phyloP scores from a whole-genome alignment of 805 yeast species.

The Lipomyces sp. region DNA sequence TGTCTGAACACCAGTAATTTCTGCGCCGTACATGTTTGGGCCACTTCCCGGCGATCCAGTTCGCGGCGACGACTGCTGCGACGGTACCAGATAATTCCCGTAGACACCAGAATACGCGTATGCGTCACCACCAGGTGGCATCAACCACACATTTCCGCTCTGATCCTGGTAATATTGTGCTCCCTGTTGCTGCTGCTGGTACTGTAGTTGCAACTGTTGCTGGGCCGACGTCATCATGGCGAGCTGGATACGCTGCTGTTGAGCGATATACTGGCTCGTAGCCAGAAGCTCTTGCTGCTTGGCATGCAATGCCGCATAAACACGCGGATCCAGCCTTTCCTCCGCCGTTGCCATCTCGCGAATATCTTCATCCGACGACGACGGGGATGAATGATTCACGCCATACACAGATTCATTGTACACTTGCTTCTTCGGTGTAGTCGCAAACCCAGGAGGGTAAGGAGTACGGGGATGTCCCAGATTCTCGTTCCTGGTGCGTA shows the following conservation, averaged over 20 bases:
- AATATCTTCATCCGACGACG: slow-evolving; percentile 9
- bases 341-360: slow-evolving; percentile 5
- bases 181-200: slow-evolving; percentile 3
- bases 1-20: not conserved
- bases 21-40: not conserved
- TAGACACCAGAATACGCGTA: slow-evolving; percentile 3
- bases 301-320: slow-evolving; percentile 45
- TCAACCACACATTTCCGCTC: slow-evolving; percentile 28
- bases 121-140: slow-evolving; percentile 2
- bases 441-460: slow-evolving; percentile 13
- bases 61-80: slow-evolving; percentile 5
- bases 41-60: slow-evolving; percentile 17
- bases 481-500: slow-evolving; percentile 14
- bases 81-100: not conserved
- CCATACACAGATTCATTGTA: slow-evolving; percentile 6
- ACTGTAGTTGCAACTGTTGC: slow-evolving; percentile 36
- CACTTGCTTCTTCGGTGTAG: not conserved
- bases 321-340: slow-evolving; percentile 30
- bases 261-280: slow-evolving; percentile 44
- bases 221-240: slow-evolving; percentile 39
- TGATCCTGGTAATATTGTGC: slow-evolving; percentile 28
- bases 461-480: slow-evolving; percentile 10
- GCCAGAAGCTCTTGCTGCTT: slow-evolving; percentile 46
- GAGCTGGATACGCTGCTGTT: slow-evolving; percentile 45
- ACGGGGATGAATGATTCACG: slow-evolving; percentile 9